Evolutionary conservation across 768 basidiomycete species (phyloP).

Genomic region (Cystobasidium onofrii): DNA sequence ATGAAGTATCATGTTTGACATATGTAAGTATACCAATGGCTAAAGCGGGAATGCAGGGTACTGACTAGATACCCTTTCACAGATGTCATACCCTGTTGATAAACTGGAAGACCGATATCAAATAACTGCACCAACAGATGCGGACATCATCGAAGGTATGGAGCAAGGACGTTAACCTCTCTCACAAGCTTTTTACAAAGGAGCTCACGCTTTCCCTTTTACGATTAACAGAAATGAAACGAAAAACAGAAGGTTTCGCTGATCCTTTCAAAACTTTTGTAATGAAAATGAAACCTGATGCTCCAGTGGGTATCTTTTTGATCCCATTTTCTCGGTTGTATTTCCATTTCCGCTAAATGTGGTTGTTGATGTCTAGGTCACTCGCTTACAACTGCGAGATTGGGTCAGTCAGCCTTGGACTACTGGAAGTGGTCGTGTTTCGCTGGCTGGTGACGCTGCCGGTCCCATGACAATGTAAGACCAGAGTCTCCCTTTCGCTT

Average conservation of each 20-base stretch:
- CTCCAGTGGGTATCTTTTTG: neutral
- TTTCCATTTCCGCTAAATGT: neutral
- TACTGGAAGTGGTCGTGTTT: slow-evolving; percentile 11
- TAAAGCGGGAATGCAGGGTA: neutral
- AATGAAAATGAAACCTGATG: slow-evolving; percentile 6
- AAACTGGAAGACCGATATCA: slow-evolving; percentile 1
- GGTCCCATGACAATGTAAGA: slow-evolving; percentile 24
- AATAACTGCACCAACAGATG: neutral
- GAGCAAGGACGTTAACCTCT: neutral
- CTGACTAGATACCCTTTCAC: neutral
- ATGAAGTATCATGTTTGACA: slow-evolving; percentile 7
- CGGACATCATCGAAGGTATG: slow-evolving; percentile 13
- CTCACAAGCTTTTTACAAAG: no score
- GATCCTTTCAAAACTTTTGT: slow-evolving; percentile 12
- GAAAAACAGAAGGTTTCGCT: neutral
- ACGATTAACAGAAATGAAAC: neutral
- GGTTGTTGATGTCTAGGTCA: neutral
- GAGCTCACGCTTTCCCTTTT: neutral
- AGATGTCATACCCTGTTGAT: slow-evolving; percentile 20
- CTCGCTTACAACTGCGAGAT: slow-evolving; percentile 12
- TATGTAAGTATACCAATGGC: neutral
- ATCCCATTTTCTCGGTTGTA: neutral
- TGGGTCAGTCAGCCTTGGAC: slow-evolving; percentile 26
- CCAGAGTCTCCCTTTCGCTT: no score
- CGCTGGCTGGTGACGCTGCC: slow-evolving; percentile 17